Percentiles rank a stretch among this genome's conserved stretches.
phyloP scores from a whole-genome alignment of 2,329 filamentous ascomycete species.

The Plenodomus biglobosus region DNA sequence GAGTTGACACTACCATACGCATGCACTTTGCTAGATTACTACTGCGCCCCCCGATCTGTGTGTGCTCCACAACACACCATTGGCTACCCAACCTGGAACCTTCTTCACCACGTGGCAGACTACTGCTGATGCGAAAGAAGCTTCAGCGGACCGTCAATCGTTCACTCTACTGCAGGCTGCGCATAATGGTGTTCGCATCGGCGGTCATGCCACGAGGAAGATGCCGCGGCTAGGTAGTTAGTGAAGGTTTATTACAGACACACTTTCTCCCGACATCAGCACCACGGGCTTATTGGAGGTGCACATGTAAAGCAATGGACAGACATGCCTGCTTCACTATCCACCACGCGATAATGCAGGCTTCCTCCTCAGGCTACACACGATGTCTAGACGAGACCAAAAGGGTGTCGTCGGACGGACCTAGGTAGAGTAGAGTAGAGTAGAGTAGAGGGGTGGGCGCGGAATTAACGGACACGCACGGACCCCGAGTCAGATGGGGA shows the following conservation, averaged over 20 bases:
- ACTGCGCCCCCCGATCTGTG: too few species aligned
- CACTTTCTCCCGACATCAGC: background rate
- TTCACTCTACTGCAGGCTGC: background rate
- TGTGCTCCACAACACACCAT: background rate
- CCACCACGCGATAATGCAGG: background rate
- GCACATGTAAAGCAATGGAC: background rate
- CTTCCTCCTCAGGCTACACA: background rate
- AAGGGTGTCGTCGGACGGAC: background rate
- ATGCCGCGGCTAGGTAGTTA: too few species aligned
- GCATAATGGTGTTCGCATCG: background rate
- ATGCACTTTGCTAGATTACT: background rate
- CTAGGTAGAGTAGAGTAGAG: too few species aligned
- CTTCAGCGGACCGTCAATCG: background rate
- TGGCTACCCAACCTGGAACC: background rate
- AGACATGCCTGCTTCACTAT: background rate
- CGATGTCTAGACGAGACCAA: background rate
- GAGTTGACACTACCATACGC: background rate
- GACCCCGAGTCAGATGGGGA: background rate
- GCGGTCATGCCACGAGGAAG: background rate
- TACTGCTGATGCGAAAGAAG: background rate
- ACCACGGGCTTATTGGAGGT: background rate
- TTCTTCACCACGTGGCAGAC: background rate
- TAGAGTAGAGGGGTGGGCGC: too few species aligned
- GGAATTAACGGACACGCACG: background rate
- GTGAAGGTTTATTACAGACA: background rate